phyloP scores from a whole-genome alignment of 139 green algal species.

The Coelastrella sp. region DNA sequence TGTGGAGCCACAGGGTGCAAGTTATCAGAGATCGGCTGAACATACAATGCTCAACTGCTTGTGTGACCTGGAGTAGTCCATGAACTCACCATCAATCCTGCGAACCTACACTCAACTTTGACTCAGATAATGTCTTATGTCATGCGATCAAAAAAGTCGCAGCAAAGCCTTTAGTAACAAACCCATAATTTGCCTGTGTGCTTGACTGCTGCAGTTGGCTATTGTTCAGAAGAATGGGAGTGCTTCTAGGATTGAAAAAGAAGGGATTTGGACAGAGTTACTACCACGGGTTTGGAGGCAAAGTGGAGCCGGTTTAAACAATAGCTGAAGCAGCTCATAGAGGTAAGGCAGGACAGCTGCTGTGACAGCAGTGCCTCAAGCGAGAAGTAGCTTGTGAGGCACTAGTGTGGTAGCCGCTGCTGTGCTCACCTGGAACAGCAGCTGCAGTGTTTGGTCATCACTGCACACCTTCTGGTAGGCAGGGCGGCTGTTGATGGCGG shows the following conservation, averaged over 20 bases:
- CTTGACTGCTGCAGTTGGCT: slow-evolving; percentile 51
- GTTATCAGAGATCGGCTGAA: no score
- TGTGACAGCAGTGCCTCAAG: background rate
- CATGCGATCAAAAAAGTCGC: no score
- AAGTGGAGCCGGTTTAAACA: slow-evolving; percentile 69
- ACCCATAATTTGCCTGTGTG: background rate
- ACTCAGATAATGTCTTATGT: background rate
- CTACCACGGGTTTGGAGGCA: slow-evolving; percentile 66
- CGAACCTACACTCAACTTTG: no score
- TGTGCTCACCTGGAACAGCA: slow-evolving; percentile 1
- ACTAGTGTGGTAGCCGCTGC: background rate
- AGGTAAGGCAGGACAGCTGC: slow-evolving; percentile 40
- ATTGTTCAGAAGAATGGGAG: slow-evolving; percentile 46
- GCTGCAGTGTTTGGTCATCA: slow-evolving; percentile 51
- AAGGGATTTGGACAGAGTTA: slow-evolving; percentile 63
- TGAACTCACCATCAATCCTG: no score
- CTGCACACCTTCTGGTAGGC: slow-evolving; percentile 40
- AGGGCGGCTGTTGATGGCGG: slow-evolving; percentile 25
- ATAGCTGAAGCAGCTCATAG: slow-evolving; percentile 53
- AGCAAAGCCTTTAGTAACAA: background rate
- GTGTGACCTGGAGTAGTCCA: no score
- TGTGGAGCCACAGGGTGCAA: background rate
- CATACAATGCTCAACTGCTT: background rate
- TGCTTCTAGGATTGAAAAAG: slow-evolving; percentile 74
- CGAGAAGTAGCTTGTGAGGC: background rate